phyloP scores from a whole-genome alignment of 192 early-diverging fungal genomes.

The Thoreauomyces humboldtii region DNA sequence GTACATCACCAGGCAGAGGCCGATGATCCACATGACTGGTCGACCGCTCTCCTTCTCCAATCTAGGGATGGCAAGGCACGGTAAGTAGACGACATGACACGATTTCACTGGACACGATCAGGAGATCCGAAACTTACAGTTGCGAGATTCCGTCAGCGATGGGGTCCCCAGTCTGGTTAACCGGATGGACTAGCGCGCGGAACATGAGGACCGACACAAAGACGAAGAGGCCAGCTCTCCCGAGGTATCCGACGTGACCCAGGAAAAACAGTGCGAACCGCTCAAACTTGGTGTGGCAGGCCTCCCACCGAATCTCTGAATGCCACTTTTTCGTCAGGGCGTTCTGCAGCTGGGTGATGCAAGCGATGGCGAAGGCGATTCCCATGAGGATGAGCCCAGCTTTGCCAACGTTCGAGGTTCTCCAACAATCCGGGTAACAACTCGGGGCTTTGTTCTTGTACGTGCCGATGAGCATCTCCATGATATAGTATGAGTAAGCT shows the following conservation, averaged over 20 bases:
- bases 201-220: constrained; percentile 46
- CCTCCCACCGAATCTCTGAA: constrained; percentile 14
- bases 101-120: too few relatives aligned
- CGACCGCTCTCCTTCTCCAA: too few relatives aligned
- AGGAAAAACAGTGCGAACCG: constrained; percentile 23
- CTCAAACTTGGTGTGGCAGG: constrained; percentile 12
- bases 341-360: constrained; percentile 39
- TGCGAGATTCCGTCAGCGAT: constrained; percentile 11
- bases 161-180: constrained; percentile 3
- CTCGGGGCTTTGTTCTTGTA: constrained; percentile 6
- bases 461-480: constrained; percentile 29
- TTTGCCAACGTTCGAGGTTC: constrained; percentile 16
- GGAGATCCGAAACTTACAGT: too few relatives aligned
- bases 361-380: constrained; percentile 42
- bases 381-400: constrained; percentile 33
- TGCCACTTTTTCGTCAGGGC: constrained; percentile 37
- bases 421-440: constrained; percentile 39
- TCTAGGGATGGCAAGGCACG: too few relatives aligned
- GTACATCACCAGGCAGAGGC: constrained; percentile 1
- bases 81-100: too few relatives aligned
- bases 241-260: constrained; percentile 46
- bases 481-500: constrained; percentile 19
- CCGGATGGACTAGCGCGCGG: constrained; percentile 19
- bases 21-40: constrained; percentile 22
- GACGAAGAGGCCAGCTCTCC: constrained; percentile 47